These are phyloP conservation scores for Debaryomyces tyrocola DNA, from an alignment of 805 yeast species.

Conservation along the genomic window DNA sequence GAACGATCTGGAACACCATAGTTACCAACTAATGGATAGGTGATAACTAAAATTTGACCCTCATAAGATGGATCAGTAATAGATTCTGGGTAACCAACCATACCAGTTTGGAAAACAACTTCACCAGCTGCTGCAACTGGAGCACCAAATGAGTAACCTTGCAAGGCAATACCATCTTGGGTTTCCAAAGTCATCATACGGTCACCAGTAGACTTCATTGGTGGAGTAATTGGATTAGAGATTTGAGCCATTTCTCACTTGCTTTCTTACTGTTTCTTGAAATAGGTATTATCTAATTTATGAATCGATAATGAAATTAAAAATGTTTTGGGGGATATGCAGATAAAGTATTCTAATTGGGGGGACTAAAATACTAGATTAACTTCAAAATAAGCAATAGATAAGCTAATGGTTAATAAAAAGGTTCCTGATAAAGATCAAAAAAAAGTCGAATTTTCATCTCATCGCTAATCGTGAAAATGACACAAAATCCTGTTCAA, in stretches of 20 bases:
- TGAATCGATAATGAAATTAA: background rate
- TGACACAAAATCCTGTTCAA: constrained; percentile 1
- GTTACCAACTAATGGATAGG: constrained; percentile 96
- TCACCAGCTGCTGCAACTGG: constrained; percentile 89
- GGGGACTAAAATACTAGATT: constrained; percentile 9
- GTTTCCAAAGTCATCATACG: constrained; percentile 85
- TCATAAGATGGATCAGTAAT: constrained; percentile 97
- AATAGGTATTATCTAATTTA: background rate
- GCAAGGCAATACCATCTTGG: constrained; percentile 79
- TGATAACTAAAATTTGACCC: constrained; percentile 95
- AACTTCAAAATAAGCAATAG: background rate
- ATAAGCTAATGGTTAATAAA: background rate
- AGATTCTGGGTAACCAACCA: constrained; percentile 99
- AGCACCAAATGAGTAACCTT: constrained; percentile 98
- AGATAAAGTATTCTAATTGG: constrained; percentile 3
- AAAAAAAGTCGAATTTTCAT: background rate
- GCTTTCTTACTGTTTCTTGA: constrained; percentile 2
- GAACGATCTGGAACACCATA: constrained; percentile 96
- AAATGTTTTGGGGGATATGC: constrained; percentile 4
- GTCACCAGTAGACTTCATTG: constrained; percentile 81
- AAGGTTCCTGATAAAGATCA: background rate
- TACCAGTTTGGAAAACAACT: constrained; percentile 98
- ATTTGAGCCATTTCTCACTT: constrained; percentile 6
- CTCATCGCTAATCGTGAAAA: background rate
- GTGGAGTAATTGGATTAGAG: constrained; percentile 74